Evolutionary conservation across 2,329 filamentous ascomycete genomes (phyloP).

Genomic region (Nothophaeocryptopus gaeumannii): DNA sequence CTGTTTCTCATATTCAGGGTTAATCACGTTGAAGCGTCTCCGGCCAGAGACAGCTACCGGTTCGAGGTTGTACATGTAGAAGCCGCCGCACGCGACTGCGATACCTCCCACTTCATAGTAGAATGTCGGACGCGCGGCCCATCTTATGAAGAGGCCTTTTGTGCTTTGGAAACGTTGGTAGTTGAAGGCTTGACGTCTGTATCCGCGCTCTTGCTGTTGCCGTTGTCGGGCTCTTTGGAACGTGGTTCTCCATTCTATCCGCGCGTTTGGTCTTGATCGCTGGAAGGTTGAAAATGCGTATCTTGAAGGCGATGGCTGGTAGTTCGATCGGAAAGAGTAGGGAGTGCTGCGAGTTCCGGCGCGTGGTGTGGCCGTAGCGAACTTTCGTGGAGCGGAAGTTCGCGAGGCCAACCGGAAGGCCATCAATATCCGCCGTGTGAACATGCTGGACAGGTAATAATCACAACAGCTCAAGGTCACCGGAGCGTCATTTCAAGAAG

Average conservation of each 20-base stretch:
- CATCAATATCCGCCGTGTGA: conserved; percentile 4
- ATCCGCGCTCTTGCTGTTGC: conserved; percentile 19
- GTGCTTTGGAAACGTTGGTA: conserved; percentile 33
- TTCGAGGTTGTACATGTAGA: conserved; percentile 70
- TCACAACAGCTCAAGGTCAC: too few species aligned
- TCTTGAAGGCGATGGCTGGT: neutral
- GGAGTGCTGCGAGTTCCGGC: neutral
- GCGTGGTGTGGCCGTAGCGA: neutral
- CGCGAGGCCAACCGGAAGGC: conserved; percentile 1
- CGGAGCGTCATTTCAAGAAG: too few species aligned
- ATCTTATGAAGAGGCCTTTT: conserved; percentile 30
- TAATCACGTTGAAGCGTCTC: conserved; percentile 68
- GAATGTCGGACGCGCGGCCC: conserved; percentile 47
- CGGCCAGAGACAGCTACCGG: conserved; percentile 70
- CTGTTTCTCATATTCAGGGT: conserved; percentile 53
- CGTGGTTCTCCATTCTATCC: conserved; percentile 11
- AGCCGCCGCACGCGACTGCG: conserved; percentile 39
- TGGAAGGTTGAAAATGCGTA: neutral
- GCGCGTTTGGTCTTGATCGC: conserved; percentile 1
- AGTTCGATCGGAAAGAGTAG: neutral
- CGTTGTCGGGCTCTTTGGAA: conserved; percentile 8
- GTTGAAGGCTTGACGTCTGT: conserved; percentile 29
- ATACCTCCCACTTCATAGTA: conserved; percentile 45
- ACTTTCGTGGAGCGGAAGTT: neutral
- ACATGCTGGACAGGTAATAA: neutral